Percentiles rank a stretch among this genome's conserved stretches.
Conservation (phyloP, 192 early-diverging fungal species). For the Linnemannia zychae region DNA sequence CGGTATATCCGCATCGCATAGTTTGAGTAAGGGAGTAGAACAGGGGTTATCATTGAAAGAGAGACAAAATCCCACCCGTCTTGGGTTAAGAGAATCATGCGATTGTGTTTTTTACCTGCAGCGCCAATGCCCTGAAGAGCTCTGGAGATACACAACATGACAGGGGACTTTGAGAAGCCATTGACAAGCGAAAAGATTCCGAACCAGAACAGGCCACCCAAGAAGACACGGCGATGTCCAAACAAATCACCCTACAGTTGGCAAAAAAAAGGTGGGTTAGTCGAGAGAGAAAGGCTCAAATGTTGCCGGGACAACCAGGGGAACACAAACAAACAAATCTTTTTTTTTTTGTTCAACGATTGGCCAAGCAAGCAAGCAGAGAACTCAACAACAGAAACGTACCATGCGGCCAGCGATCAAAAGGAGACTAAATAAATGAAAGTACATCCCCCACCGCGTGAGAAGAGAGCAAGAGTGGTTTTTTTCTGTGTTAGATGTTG, state of each 20-base stretch:
- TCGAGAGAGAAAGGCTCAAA: neutral
- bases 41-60: neutral
- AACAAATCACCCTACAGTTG: conserved; percentile 52
- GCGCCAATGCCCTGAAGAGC: conserved; percentile 58
- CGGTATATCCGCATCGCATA: neutral
- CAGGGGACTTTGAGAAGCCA: conserved; percentile 45
- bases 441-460: neutral
- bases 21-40: neutral
- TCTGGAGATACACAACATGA: conserved; percentile 57
- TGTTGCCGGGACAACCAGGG: neutral
- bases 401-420: conserved; percentile 56
- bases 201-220: conserved; percentile 52
- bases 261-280: neutral
- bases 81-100: neutral
- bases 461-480: neutral
- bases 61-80: neutral
- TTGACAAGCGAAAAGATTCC: conserved; percentile 49
- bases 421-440: conserved; percentile 20
- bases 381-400: neutral
- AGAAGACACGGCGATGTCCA: conserved; percentile 56
- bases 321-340: neutral
- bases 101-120: conserved; percentile 32
- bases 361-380: no score
- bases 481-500: conserved; percentile 1
- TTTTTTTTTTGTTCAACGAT: neutral